Base-by-base conservation (phyloP, 306 rosid genomes). In the Aeschynomene evenia region DNA sequence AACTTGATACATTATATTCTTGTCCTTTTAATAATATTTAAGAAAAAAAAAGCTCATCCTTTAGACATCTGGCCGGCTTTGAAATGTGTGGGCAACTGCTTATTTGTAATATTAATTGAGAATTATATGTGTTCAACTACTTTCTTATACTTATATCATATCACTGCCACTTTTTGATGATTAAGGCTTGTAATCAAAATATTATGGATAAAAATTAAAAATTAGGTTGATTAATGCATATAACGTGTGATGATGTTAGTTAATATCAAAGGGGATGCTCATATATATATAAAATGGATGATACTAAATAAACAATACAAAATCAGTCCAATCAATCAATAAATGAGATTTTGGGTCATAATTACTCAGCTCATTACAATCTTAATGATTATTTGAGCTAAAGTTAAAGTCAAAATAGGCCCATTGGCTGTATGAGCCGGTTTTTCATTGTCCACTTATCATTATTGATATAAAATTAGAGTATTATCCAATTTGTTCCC, bases 91-190 rank as follows among this genome's bases (percentile, higher is more conserved):
- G 56, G 9, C 51, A 69, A 39, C 18, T 50, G 29, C 48, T 40
- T 6, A 40, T 5, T 50, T 67, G 29, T 23, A 12, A 43, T 22
- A 24, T 6, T 16, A 19, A 21, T 18, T 57, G 23, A 63, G 49
- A 63, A 46, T 34, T 20, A 28, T 56, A 37, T 39, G 52, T 29
- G 50, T 58, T 42, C 57, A 34, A 50, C 55, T 59, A 57, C 33
- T 28, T n/a, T 69, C 57, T 24, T 36, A n/a, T n/a, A 28, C 23
- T 23, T 13, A 29, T 7, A 54, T 46, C 45, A 29, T 7, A 54
- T 46, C 45, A 50, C 1, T 33, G 10, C 49, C 43, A 75, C 40
- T 20, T 80, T 75, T 76, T 58, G 43, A 37, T 45, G 85, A 60
- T 66, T 24, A 66, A 43, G 78, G 61, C 72, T 59, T 51, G 3